Base-by-base conservation (phyloP, 306 rosid species). In the Albizia julibrissin region DNA sequence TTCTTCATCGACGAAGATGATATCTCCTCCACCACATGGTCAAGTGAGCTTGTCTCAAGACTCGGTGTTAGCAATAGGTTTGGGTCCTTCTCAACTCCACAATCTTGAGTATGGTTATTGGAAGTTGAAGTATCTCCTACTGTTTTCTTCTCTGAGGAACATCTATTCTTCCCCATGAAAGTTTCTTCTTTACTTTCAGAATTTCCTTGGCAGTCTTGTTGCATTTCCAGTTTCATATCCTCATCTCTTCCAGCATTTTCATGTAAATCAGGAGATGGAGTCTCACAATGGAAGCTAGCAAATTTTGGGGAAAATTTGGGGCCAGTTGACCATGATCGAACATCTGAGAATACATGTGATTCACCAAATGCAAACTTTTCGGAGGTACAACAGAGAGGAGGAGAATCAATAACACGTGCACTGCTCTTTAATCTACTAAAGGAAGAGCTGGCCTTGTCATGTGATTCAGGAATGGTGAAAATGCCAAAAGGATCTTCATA, bases 181-280 rank as follows among this genome's bases (percentile, higher is more conserved):
- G 77, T 70, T 77, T 91, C 82, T 84, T 84, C 86, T 84, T 58
- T 84, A 54, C 52, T 86, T 80, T 86, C 85, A 50, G 79, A 84
- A 43, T 43, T 78, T 42, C 72, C 82, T 59, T 68, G 26, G 47
- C 37, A 33, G 31, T 75, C 82, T 16, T 83, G 84, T 73, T 84
- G 81, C 74, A 68, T 54, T 68, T 90, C 84, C 74, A 56, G 76
- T 58, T 81, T 75, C 69, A 44, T 62, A 62, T 50, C 86, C 72
- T 85, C 91, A 24, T 81, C 82, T 67, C 86, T 89, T 85, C 89
- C 86, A 54, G 86, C 79, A 78, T 97, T 90, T 83, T 85, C 93
- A 61, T 88, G 86, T 15, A 74, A 65, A 76, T 80, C 89, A 46
- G 83, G 81, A 68, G 97, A 89, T 77, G 86, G 80, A 27, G 87